Percentiles rank a stretch among this genome's conserved stretches.
These are phyloP conservation scores for Alternaria triticina DNA, from an alignment of 2,329 filamentous ascomycete genomes.

Conservation along the genomic window DNA sequence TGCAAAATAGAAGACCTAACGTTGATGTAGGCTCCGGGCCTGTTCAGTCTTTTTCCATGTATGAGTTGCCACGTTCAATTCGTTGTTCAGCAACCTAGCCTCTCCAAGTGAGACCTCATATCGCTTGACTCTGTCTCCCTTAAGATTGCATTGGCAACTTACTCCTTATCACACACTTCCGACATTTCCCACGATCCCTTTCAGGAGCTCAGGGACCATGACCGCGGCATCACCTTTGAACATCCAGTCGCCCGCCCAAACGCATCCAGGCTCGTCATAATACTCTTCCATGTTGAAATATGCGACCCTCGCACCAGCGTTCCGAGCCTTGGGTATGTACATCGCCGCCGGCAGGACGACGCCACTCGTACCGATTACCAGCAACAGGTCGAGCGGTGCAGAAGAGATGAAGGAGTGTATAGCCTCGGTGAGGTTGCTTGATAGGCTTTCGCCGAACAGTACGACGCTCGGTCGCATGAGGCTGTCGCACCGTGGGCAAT, in stretches of 20 bases:
- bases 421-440: background rate
- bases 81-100: background rate
- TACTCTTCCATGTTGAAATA: constrained; percentile 23
- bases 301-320: constrained; percentile 14
- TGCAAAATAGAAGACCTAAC: background rate
- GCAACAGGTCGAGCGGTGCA: background rate
- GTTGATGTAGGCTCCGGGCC: background rate
- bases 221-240: constrained; percentile 62
- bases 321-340: constrained; percentile 21
- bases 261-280: constrained; percentile 14
- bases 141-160: background rate
- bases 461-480: background rate
- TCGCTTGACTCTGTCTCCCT: background rate
- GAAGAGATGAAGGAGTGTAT: background rate
- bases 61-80: background rate
- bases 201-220: constrained; percentile 47
- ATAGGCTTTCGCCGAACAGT: background rate
- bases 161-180: background rate
- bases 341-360: background rate
- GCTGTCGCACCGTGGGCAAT: constrained; percentile 18
- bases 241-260: constrained; percentile 61
- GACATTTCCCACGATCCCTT: constrained; percentile 11
- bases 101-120: background rate
- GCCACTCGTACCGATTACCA: background rate
- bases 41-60: background rate